These are phyloP conservation scores for Rostrohypoxylon terebratum DNA, from an alignment of 495 filamentous ascomycete genomes.

Conservation along the genomic window DNA sequence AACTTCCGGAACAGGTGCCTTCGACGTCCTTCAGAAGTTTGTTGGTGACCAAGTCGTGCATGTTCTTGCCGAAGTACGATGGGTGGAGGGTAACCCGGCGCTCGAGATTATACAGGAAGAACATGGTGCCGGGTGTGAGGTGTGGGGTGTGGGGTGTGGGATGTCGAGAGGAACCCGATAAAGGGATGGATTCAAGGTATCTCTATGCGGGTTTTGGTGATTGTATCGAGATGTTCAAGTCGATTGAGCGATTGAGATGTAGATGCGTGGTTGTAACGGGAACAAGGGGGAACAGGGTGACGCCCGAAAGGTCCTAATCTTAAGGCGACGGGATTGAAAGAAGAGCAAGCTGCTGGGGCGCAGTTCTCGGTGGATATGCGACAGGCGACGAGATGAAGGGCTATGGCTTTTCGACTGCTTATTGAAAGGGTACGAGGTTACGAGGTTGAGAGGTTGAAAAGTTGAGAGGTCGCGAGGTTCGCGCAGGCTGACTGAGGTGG, in stretches of 20 bases:
- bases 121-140: conserved; percentile 69
- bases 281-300: background rate
- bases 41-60: conserved; percentile 86
- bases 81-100: conserved; percentile 93
- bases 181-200: background rate
- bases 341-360: background rate
- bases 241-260: background rate
- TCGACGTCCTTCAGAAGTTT: conserved; percentile 92
- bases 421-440: background rate
- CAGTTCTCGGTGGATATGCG: background rate
- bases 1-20: conserved; percentile 89
- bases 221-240: background rate
- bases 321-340: background rate
- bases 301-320: background rate
- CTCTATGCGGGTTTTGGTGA: background rate
- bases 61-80: conserved; percentile 92
- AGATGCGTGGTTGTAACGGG: background rate
- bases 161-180: background rate
- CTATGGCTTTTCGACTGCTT: background rate
- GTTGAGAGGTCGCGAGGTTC: background rate
- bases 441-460: background rate
- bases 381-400: background rate
- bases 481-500: conserved; percentile 22
- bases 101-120: conserved; percentile 96
- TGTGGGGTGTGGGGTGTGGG: conserved; percentile 11